Evolutionary conservation across 768 basidiomycete species (phyloP).

Genomic region (Mycena sanguinolenta): DNA sequence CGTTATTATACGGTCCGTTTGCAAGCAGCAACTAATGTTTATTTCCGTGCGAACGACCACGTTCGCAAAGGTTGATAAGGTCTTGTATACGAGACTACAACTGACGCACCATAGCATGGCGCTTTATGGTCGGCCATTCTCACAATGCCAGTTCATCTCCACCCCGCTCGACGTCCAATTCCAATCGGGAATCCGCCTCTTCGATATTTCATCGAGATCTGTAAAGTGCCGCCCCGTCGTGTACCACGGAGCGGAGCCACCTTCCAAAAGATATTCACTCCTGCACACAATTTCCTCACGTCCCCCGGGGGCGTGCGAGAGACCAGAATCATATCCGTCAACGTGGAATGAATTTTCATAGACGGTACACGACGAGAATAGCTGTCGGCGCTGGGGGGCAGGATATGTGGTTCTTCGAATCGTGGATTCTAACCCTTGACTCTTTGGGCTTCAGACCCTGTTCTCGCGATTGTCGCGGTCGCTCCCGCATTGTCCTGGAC

Average conservation of each 20-base stretch:
- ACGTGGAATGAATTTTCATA: constrained; percentile 72
- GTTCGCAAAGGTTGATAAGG: no score
- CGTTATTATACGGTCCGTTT: constrained; percentile 38
- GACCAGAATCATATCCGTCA: constrained; percentile 88
- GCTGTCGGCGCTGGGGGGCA: constrained; percentile 63
- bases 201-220: constrained; percentile 86
- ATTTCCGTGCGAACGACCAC: no score
- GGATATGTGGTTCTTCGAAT: constrained; percentile 86
- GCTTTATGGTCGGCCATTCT: constrained; percentile 87
- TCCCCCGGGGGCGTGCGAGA: constrained; percentile 70
- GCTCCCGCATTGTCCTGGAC: constrained; percentile 62
- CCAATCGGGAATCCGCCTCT: constrained; percentile 79
- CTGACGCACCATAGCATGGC: constrained; percentile 72
- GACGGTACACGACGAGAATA: constrained; percentile 77
- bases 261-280: constrained; percentile 74
- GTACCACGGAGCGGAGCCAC: constrained; percentile 84
- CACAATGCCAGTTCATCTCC: constrained; percentile 82
- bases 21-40: constrained; percentile 7
- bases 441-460: constrained; percentile 70
- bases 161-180: constrained; percentile 80
- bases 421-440: constrained; percentile 73
- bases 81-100: no score
- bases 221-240: constrained; percentile 73
- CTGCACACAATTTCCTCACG: constrained; percentile 75
- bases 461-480: constrained; percentile 75